A percentile compares a stretch with the other conserved stretches of the same genome.
These are phyloP conservation scores for Paecilomyces variotii DNA, from an alignment of 2,329 filamentous ascomycete species.

Conservation along the genomic window DNA sequence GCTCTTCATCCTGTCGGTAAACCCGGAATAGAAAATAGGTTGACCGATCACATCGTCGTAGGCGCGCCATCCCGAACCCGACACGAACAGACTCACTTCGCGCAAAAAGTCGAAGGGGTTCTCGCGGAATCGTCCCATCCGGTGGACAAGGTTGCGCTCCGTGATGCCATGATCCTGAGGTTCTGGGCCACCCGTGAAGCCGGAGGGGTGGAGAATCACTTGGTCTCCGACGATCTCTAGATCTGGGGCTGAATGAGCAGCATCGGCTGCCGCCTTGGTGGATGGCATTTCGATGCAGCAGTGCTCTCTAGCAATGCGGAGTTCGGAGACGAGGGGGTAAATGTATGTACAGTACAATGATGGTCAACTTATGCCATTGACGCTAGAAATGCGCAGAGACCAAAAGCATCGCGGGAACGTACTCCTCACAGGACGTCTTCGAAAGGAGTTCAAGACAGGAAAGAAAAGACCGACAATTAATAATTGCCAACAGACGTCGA, in stretches of 20 bases:
- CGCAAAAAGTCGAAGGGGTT: constrained; percentile 72
- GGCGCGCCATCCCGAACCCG: constrained; percentile 87
- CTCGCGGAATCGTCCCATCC: constrained; percentile 79
- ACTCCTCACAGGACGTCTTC: neutral
- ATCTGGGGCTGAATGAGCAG: constrained; percentile 55
- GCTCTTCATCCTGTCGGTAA: constrained; percentile 80
- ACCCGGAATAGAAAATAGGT: constrained; percentile 86
- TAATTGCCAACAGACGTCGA: constrained; percentile 14
- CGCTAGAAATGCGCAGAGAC: neutral
- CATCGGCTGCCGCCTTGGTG: constrained; percentile 18
- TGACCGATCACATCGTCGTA: constrained; percentile 89
- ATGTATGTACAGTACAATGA: neutral
- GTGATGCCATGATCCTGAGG: constrained; percentile 39
- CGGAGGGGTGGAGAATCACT: constrained; percentile 66
- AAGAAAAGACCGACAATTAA: neutral
- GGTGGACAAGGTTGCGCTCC: constrained; percentile 48
- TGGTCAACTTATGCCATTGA: constrained; percentile 4
- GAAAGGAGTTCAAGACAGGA: neutral
- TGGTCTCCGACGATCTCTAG: constrained; percentile 67
- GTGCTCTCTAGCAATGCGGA: neutral
- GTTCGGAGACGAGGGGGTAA: neutral
- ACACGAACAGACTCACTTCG: constrained; percentile 88
- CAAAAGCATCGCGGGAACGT: neutral
- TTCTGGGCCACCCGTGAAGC: constrained; percentile 40
- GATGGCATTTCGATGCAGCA: constrained; percentile 17